Base-by-base conservation (phyloP, 2,329 filamentous ascomycete genomes). In the Talaromyces sp. region DNA sequence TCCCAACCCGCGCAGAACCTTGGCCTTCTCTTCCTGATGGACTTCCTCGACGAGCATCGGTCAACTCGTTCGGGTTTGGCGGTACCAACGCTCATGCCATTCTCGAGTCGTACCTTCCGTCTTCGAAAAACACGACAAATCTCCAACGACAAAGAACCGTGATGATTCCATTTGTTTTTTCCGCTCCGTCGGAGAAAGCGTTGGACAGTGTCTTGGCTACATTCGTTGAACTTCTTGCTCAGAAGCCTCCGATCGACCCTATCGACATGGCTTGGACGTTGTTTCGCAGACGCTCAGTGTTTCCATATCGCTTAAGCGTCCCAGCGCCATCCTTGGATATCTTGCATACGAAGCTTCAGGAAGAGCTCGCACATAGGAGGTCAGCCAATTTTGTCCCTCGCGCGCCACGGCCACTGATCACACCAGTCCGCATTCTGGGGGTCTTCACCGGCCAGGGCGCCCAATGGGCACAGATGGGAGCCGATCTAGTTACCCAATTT, bases 201-300 rank as follows among this genome's bases (percentile, higher is more conserved):
- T 25, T 60, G 17, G 52, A 44, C 28, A 36, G 25, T 13, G 19
- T 33, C 6, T 22, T 60, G 15, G 15, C 32, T 32, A 22, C 52
- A 8, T 60, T 55, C 19, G 47, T 28, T 17, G 9, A 19, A 6
- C 84, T 80, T 74, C 79, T 88, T 61, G 79, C 81, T n/a, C 75
- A 81, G 49, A 77, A 81, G 0, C 78, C 82, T 5, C 80, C 80
- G 1, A 44, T 71, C 0, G 81, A 82, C 0, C 68, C 88, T 2
- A 75, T 81, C 1, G 75, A 84, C 61, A 73, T 89, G 1, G 81
- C 85, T 0, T 89, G 88, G 73, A 86, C 75, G 75, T 56, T 72
- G 75, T 65, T 69, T 61, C 15, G 22, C 9, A 51, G 58, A 22
- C 13, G 58, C 13, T 52, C 32, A 6, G n/a, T 13, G 22, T 19